These are phyloP conservation scores for Alternaria brassicae DNA, from an alignment of 2,329 filamentous ascomycete species.

Conservation along the genomic window DNA sequence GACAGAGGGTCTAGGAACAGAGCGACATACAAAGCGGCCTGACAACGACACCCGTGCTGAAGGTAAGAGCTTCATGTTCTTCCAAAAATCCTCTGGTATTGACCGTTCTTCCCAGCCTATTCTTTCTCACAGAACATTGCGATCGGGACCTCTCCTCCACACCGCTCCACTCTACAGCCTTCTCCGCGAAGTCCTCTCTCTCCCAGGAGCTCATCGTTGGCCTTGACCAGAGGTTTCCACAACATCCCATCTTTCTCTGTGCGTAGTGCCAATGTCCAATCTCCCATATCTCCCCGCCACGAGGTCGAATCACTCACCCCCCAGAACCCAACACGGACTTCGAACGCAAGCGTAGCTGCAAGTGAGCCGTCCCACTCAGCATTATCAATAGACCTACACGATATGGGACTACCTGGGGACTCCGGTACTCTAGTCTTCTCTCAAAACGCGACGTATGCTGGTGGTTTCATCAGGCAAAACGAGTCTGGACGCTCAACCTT, in stretches of 20 bases:
- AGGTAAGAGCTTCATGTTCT: not conserved
- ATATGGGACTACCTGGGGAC: not conserved
- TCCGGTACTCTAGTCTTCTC: not conserved
- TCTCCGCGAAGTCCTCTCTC: not conserved
- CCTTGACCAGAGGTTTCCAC: not conserved
- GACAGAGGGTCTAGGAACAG: fast-evolving
- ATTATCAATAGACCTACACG: too few relatives aligned
- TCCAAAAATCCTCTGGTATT: fast-evolving
- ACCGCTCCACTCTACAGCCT: not conserved
- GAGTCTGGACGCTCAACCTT: not conserved
- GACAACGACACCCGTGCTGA: fast-evolving
- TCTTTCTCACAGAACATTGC: not conserved
- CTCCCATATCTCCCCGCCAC: not conserved
- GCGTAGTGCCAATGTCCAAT: too few relatives aligned
- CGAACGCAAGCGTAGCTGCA: too few relatives aligned
- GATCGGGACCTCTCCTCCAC: not conserved
- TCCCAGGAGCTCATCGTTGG: not conserved
- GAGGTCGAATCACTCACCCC: not conserved
- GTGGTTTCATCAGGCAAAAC: not conserved
- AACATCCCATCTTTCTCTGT: not conserved
- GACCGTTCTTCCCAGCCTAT: not conserved
- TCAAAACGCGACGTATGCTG: not conserved
- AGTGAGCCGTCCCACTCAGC: not conserved
- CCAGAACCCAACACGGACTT: not conserved
- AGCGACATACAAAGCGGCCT: too few relatives aligned